phyloP scores from a whole-genome alignment of 2,329 filamentous ascomycete species.

The Fusarium xyrophilum region DNA sequence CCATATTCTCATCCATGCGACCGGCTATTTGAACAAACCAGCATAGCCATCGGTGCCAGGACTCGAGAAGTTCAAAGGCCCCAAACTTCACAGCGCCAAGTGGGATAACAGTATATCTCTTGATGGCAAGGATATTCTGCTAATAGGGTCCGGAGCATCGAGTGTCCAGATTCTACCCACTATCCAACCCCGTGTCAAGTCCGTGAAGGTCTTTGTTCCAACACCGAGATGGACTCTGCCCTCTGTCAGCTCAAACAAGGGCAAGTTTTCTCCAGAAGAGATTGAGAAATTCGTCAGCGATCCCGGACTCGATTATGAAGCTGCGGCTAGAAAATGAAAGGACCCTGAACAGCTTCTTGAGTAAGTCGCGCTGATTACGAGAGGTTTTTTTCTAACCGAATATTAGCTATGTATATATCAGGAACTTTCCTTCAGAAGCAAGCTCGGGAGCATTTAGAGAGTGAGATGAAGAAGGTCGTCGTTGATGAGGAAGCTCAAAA shows the following conservation, averaged over 20 bases:
- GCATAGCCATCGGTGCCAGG: constrained; percentile 1
- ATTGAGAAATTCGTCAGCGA: background rate
- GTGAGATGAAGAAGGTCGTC: constrained; percentile 9
- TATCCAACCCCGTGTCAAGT: constrained; percentile 1
- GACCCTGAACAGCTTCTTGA: constrained; percentile 16
- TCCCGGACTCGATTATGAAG: background rate
- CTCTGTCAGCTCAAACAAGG: constrained; percentile 11
- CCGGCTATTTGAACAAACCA: constrained; percentile 15
- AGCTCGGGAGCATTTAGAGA: background rate
- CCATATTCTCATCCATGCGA: constrained; percentile 5
- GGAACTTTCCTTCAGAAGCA: constrained; percentile 4
- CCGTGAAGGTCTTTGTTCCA: constrained; percentile 6
- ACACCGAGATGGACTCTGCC: constrained; percentile 16
- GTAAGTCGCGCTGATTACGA: background rate
- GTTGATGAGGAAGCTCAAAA: background rate
- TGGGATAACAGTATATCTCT: background rate
- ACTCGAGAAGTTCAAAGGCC: background rate
- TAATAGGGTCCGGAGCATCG: constrained; percentile 11
- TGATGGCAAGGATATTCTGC: constrained; percentile 4
- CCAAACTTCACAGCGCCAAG: constrained; percentile 8
- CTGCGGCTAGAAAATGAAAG: constrained; percentile 5
- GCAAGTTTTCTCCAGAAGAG: background rate
- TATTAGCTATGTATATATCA: constrained; percentile 17
- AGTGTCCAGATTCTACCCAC: constrained; percentile 14
- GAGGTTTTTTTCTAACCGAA: background rate